Percentiles rank a stretch among this genome's conserved stretches.
Evolutionary conservation across 163 green algal species (phyloP).

Genomic region (Scenedesmus sp.): DNA sequence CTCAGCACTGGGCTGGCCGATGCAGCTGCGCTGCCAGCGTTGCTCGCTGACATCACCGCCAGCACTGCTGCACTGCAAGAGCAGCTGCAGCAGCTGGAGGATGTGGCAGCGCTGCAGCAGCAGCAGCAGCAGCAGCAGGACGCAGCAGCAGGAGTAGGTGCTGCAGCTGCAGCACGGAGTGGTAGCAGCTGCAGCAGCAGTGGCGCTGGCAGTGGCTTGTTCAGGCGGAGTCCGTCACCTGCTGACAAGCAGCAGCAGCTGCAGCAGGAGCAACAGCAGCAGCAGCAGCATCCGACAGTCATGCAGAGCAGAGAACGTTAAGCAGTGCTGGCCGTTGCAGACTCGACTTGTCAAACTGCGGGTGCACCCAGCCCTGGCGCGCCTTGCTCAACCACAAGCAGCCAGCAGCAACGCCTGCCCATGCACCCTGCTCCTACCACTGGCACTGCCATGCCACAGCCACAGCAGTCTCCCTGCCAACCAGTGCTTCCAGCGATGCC

Average conservation of each 20-base stretch:
- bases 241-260: neutral
- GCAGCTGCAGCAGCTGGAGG: conserved; percentile 30
- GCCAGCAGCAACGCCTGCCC: neutral
- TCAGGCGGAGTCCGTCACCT: neutral
- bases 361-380: neutral
- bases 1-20: neutral
- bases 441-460: neutral
- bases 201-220: neutral
- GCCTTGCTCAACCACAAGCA: neutral
- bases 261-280: neutral
- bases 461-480: neutral
- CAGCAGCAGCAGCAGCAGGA: neutral
- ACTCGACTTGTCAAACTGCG: neutral
- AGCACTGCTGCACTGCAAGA: conserved; percentile 12
- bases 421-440: neutral
- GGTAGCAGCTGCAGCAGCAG: neutral
- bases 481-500: too few relatives aligned
- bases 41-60: conserved; percentile 7
- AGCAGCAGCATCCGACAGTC: neutral
- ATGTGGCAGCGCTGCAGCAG: neutral
- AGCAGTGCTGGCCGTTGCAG: neutral
- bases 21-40: conserved; percentile 2
- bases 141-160: neutral
- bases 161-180: neutral
- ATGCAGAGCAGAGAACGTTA: too few relatives aligned